These are phyloP conservation scores for Beta macrorhiza DNA, from an alignment of 179 eudicot species.

Conservation along the genomic window DNA sequence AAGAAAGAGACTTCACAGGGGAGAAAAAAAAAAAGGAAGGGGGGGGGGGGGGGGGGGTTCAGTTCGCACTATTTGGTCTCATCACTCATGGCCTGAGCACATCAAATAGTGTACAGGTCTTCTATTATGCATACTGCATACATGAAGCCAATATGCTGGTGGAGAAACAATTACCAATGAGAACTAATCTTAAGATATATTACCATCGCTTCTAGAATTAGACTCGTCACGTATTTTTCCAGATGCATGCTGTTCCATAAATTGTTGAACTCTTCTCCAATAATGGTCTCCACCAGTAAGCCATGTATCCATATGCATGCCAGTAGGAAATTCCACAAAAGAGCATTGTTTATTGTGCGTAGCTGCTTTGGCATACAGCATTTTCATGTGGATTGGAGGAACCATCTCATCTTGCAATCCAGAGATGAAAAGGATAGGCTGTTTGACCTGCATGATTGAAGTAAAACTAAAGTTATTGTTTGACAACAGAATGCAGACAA, in stretches of 20 bases:
- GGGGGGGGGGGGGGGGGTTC: neutral
- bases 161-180: neutral
- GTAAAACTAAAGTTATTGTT: neutral
- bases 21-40: neutral
- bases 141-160: neutral
- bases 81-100: neutral
- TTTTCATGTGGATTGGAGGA: slow-evolving; percentile 81
- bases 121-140: neutral
- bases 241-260: slow-evolving; percentile 46
- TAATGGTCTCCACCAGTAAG: slow-evolving; percentile 84
- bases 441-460: slow-evolving; percentile 58
- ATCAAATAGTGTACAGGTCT: neutral
- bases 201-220: slow-evolving; percentile 34
- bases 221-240: slow-evolving; percentile 34
- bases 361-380: slow-evolving; percentile 92
- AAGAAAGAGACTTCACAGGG: neutral
- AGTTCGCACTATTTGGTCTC: neutral
- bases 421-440: slow-evolving; percentile 85
- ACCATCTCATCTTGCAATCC: slow-evolving; percentile 96
- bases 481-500: neutral
- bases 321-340: slow-evolving; percentile 78
- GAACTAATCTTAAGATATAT: neutral
- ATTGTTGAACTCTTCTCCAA: slow-evolving; percentile 66
- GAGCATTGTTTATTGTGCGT: slow-evolving; percentile 58
- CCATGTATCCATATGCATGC: slow-evolving; percentile 99